Percentiles rank a stretch among this genome's conserved stretches.
Conservation (phyloP, 176 grass and related monocot species). For the Poa pratensis region DNA sequence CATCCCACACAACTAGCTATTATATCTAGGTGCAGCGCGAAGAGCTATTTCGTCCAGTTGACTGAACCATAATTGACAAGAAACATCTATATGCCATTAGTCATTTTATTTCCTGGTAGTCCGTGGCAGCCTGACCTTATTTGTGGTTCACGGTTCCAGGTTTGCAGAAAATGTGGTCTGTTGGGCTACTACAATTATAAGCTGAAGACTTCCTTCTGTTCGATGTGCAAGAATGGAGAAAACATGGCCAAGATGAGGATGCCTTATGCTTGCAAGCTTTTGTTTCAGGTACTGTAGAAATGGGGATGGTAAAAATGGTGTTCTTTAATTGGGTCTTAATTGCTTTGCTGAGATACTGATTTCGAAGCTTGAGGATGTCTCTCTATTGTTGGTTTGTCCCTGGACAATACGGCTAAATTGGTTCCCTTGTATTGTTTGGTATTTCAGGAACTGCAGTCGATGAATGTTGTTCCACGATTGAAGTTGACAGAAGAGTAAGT, state of each 20-base stretch:
- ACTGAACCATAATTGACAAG: background rate
- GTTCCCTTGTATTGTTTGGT: background rate
- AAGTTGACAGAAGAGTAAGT: constrained; percentile 72
- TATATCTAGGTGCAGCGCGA: background rate
- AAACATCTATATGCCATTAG: background rate
- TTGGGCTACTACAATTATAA: constrained; percentile 92
- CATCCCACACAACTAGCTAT: background rate
- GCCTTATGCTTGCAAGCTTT: constrained; percentile 98
- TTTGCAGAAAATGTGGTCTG: constrained; percentile 90
- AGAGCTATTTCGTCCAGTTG: background rate
- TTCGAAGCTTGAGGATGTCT: background rate
- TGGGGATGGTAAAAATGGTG: background rate
- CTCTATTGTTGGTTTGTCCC: background rate
- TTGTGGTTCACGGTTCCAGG: constrained; percentile 50
- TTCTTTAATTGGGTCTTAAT: background rate
- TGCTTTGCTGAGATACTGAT: background rate
- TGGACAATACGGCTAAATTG: background rate
- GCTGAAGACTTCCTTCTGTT: constrained; percentile 81
- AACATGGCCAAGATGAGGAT: constrained; percentile 98
- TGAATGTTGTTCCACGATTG: constrained; percentile 86
- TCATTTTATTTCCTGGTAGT: background rate
- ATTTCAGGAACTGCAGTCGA: constrained; percentile 79
- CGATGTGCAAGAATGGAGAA: constrained; percentile 94
- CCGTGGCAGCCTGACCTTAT: constrained; percentile 1
- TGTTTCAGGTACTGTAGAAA: constrained; percentile 77